phyloP scores from a whole-genome alignment of 2,329 filamentous ascomycete species.

The Penicillium verrucosum region DNA sequence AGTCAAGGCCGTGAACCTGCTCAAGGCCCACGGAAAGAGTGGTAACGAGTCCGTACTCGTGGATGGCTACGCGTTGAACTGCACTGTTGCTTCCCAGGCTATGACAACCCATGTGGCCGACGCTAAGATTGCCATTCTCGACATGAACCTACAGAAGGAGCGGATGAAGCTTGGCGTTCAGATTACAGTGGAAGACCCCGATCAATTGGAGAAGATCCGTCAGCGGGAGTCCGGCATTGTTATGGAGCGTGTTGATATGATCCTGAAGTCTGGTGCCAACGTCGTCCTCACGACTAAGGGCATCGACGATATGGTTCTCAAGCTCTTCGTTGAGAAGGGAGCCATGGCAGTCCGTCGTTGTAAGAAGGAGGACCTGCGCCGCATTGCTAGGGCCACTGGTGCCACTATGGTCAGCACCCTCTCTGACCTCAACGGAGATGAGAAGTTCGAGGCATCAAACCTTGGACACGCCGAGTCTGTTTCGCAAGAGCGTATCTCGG shows the following conservation, averaged over 20 bases:
- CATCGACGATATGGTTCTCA: conserved; percentile 92
- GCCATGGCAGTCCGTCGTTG: conserved; percentile 94
- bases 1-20: conserved; percentile 97
- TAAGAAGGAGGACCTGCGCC: conserved; percentile 96
- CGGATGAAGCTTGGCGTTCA: conserved; percentile 98
- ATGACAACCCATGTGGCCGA: conserved; percentile 92
- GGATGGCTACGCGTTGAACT: conserved; percentile 97
- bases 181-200: conserved; percentile 95
- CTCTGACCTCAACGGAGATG: conserved; percentile 95
- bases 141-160: conserved; percentile 99
- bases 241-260: conserved; percentile 92
- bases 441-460: conserved; percentile 88
- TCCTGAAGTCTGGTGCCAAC: conserved; percentile 94
- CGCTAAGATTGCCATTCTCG: conserved; percentile 93
- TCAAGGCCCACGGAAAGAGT: conserved; percentile 97
- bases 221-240: conserved; percentile 90
- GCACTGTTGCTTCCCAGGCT: conserved; percentile 95
- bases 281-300: conserved; percentile 97
- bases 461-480: conserved; percentile 93
- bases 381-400: conserved; percentile 93
- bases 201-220: conserved; percentile 95
- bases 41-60: conserved; percentile 82
- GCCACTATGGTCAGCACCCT: conserved; percentile 89
- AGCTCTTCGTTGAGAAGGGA: conserved; percentile 89
- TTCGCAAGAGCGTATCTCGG: conserved; percentile 95